These are phyloP conservation scores for Ligustrum vulgare DNA, from an alignment of 257 asterid genomes.

Conservation along the genomic window DNA sequence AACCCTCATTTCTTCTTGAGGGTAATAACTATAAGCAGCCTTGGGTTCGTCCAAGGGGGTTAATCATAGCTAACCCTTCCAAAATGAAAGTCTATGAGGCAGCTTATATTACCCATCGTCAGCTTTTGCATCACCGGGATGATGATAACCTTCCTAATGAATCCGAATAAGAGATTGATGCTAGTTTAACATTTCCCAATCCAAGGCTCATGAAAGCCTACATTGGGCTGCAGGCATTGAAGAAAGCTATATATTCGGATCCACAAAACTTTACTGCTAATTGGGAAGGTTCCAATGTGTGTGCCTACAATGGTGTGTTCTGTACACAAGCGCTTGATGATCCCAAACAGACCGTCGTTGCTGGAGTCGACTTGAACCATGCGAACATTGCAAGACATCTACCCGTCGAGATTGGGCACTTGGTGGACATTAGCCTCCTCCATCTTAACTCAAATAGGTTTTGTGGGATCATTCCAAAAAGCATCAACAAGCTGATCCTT, in stretches of 20 bases:
- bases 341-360: constrained; percentile 50
- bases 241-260: constrained; percentile 61
- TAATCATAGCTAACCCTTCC: constrained; percentile 27
- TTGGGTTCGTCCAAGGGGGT: constrained; percentile 45
- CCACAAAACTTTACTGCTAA: constrained; percentile 56
- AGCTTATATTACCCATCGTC: constrained; percentile 31
- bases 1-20: background rate
- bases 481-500: constrained; percentile 34
- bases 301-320: constrained; percentile 63
- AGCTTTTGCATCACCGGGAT: constrained; percentile 11
- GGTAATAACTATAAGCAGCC: constrained; percentile 34
- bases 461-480: constrained; percentile 69
- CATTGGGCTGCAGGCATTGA: constrained; percentile 67
- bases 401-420: constrained; percentile 54
- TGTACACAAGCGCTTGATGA: constrained; percentile 65
- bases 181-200: constrained; percentile 33
- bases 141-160: constrained; percentile 23
- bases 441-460: constrained; percentile 74
- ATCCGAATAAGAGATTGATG: constrained; percentile 7
- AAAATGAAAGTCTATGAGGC: constrained; percentile 46
- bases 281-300: constrained; percentile 73
- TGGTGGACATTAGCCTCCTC: constrained; percentile 57
- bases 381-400: constrained; percentile 80
- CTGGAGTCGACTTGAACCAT: constrained; percentile 78
- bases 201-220: constrained; percentile 53